Conservation (phyloP, 2,329 filamentous ascomycete genomes). For the Rhinocladiella mackenziei region DNA sequence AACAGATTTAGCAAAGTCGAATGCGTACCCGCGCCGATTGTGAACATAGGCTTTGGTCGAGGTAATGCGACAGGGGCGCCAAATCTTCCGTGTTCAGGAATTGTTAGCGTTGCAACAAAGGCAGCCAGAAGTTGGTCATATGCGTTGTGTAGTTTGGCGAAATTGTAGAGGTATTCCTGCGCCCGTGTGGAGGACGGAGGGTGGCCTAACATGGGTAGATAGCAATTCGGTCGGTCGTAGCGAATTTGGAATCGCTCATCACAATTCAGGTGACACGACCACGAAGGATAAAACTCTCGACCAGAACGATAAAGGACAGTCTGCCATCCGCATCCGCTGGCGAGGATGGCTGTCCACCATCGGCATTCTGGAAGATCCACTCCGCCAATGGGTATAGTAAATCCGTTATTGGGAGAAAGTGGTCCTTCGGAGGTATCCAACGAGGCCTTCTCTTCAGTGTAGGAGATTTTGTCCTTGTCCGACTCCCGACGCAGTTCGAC, state of each 20-base stretch:
- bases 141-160: constrained; percentile 2
- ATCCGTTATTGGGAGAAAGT: not conserved
- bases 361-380: not conserved
- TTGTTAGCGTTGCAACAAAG: not conserved
- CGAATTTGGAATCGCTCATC: not conserved
- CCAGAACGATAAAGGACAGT: constrained; percentile 1
- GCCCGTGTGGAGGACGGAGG: not conserved
- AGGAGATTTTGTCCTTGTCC: not conserved
- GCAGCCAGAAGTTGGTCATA: constrained; percentile 3
- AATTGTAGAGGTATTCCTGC: constrained; percentile 1
- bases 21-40: not conserved
- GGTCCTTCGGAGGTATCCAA: not conserved
- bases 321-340: constrained; percentile 1
- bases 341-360: constrained; percentile 3
- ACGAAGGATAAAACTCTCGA: constrained; percentile 2
- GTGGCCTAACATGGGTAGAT: not conserved
- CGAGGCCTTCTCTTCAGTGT: constrained; percentile 1
- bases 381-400: not conserved
- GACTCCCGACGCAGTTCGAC: constrained; percentile 2
- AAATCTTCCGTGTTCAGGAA: not conserved
- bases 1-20: not conserved
- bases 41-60: not conserved
- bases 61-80: not conserved
- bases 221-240: not conserved
- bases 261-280: not conserved